Conservation (phyloP, 2,329 filamentous ascomycete species). For the Ascochyta pisi region DNA sequence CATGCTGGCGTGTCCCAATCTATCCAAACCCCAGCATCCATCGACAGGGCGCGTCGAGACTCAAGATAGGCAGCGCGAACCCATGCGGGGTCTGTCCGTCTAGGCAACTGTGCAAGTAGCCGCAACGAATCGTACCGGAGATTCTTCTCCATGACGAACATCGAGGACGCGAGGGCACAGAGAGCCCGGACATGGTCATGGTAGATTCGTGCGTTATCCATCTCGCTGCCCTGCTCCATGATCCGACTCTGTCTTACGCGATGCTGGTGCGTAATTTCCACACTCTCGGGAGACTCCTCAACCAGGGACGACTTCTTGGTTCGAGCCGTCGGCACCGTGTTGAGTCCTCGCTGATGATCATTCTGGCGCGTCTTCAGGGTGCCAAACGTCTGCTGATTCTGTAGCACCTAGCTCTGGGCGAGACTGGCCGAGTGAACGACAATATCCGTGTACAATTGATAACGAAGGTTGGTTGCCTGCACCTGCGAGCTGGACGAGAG, state of each 20-base stretch:
- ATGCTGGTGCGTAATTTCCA: not conserved
- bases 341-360: not conserved
- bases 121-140: not conserved
- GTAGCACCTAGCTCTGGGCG: slow-evolving; percentile 7
- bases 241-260: not conserved
- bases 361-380: not conserved
- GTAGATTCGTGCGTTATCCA: not conserved
- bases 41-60: not conserved
- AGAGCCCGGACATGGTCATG: not conserved
- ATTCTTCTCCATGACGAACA: not conserved
- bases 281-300: not conserved
- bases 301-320: not conserved
- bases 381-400: not conserved
- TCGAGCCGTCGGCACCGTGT: too few relatives aligned
- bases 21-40: not conserved
- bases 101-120: not conserved
- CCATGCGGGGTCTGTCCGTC: not conserved
- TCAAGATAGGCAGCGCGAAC: not conserved
- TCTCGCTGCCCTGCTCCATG: not conserved
- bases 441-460: not conserved
- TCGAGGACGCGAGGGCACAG: not conserved
- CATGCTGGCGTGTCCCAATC: not conserved
- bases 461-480: not conserved
- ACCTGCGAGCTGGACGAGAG: not conserved
- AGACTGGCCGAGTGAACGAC: not conserved